phyloP scores from a whole-genome alignment of 345 rosid genomes.

The Euphorbia lathyris region DNA sequence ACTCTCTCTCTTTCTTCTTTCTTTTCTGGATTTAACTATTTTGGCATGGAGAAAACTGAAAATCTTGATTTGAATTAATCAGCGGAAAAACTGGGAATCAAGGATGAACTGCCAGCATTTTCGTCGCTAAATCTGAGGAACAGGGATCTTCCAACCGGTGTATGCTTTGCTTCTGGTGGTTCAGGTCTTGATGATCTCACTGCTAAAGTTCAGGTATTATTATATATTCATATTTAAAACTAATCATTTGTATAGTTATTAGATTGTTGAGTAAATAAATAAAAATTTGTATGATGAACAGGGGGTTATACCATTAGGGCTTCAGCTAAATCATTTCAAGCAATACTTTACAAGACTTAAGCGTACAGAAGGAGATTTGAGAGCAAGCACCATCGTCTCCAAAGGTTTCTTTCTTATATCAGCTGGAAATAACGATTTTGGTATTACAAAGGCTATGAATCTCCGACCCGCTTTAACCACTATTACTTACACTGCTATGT shows the following conservation, averaged over 20 bases:
- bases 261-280: no score
- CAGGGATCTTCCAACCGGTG: conserved; percentile 31
- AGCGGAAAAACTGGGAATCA: conserved; percentile 34
- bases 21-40: no score
- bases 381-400: conserved; percentile 11
- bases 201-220: conserved; percentile 12
- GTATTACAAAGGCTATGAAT: neutral
- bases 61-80: neutral
- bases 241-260: no score
- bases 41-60: no score
- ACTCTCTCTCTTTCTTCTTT: neutral
- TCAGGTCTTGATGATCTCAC: conserved; percentile 35
- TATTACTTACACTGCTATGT: neutral
- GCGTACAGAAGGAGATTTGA: conserved; percentile 7
- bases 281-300: neutral
- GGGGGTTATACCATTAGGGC: neutral
- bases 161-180: conserved; percentile 39
- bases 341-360: conserved; percentile 13
- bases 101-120: conserved; percentile 30
- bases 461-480: neutral
- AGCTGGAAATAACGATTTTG: conserved; percentile 23
- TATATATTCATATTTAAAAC: no score
- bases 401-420: conserved; percentile 17
- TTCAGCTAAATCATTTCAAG: conserved; percentile 18
- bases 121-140: conserved; percentile 23